These are phyloP conservation scores for Fusarium sp. DNA, from an alignment of 2,329 filamentous ascomycete species.

Conservation along the genomic window DNA sequence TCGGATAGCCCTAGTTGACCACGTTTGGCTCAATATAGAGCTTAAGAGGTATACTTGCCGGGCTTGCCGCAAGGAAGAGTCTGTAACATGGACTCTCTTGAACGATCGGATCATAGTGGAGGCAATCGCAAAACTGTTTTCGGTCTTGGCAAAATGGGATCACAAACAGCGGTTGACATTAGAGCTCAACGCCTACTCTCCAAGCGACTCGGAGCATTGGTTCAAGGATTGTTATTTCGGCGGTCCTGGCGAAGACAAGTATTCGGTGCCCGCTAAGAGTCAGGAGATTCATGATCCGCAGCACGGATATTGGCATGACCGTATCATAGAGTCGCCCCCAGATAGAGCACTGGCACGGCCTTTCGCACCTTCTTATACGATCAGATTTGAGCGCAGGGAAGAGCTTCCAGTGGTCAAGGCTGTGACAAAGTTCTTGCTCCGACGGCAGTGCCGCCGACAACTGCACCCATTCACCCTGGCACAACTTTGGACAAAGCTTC, in stretches of 20 bases:
- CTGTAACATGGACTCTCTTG: not conserved
- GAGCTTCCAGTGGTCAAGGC: constrained; percentile 10
- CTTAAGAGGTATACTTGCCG: constrained; percentile 23
- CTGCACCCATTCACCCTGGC: not conserved
- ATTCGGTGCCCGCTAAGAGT: not conserved
- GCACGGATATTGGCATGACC: constrained; percentile 16
- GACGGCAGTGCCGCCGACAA: constrained; percentile 29
- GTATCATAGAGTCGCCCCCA: not conserved
- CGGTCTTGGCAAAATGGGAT: constrained; percentile 11
- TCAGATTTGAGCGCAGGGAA: not conserved
- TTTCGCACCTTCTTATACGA: not conserved
- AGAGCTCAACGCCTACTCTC: constrained; percentile 23
- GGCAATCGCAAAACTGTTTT: constrained; percentile 19
- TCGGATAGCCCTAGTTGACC: not conserved
- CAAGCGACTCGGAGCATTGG: constrained; percentile 37
- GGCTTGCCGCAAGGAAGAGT: constrained; percentile 8
- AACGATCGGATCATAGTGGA: constrained; percentile 3
- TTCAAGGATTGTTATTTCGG: constrained; percentile 30
- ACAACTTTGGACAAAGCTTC: constrained; percentile 18
- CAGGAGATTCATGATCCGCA: constrained; percentile 11
- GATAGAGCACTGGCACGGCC: constrained; percentile 12
- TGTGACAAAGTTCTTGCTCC: constrained; percentile 25
- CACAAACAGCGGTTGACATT: not conserved
- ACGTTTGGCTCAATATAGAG: constrained; percentile 36
- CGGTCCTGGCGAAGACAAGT: constrained; percentile 1